Percentiles rank a stretch among this genome's conserved stretches.
These are phyloP conservation scores for Parathielavia appendiculata DNA, from an alignment of 495 filamentous ascomycete genomes.

Conservation along the genomic window DNA sequence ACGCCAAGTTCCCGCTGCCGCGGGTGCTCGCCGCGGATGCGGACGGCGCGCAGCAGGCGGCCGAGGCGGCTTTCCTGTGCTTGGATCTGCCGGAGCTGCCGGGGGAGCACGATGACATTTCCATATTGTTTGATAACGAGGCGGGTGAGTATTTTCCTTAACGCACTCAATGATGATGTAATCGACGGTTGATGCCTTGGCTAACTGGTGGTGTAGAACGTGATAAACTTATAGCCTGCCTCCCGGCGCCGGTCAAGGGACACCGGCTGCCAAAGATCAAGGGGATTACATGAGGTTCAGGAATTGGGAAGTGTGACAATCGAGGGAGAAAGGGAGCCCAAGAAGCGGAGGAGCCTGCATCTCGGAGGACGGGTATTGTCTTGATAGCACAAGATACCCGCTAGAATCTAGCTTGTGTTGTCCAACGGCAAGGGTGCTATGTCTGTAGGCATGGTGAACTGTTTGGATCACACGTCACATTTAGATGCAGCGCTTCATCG, in stretches of 20 bases:
- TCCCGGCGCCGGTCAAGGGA: slow-evolving; percentile 47
- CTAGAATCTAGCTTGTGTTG: slow-evolving; percentile 13
- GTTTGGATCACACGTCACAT: too few relatives aligned
- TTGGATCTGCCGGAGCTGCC: slow-evolving; percentile 83
- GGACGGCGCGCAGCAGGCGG: slow-evolving; percentile 27
- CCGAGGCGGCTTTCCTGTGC: slow-evolving; percentile 64
- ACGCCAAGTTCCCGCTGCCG: slow-evolving; percentile 85
- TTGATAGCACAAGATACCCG: slow-evolving; percentile 27
- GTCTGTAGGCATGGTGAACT: neutral
- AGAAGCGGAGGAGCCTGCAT: neutral
- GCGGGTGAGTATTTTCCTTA: slow-evolving; percentile 57
- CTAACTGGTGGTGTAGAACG: slow-evolving; percentile 33
- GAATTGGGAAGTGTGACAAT: neutral
- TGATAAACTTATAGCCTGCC: slow-evolving; percentile 39
- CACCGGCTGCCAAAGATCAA: slow-evolving; percentile 32
- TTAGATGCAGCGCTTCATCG: too few relatives aligned
- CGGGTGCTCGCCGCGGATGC: slow-evolving; percentile 49
- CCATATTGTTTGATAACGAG: slow-evolving; percentile 73
- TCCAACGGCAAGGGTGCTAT: neutral
- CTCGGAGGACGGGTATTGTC: neutral
- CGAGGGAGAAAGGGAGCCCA: neutral
- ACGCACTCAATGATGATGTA: neutral
- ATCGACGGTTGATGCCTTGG: neutral
- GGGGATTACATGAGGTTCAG: slow-evolving; percentile 12
- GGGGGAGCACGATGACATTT: slow-evolving; percentile 84